Evolutionary conservation across 768 basidiomycete genomes (phyloP).

Genomic region (Piloderma croceum): DNA sequence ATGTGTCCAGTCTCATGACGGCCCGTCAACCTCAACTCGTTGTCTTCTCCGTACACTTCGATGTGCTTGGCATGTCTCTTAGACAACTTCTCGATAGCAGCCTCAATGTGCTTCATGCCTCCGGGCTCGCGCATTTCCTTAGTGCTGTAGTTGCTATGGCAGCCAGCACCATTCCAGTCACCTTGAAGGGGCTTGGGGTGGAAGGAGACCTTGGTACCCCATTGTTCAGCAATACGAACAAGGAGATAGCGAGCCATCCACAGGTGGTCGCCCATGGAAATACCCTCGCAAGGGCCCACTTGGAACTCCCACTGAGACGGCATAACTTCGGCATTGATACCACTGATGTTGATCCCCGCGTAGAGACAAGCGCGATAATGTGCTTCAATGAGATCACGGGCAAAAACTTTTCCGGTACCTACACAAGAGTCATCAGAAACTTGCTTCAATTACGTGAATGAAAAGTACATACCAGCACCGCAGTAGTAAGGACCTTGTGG

Average conservation of each 20-base stretch:
- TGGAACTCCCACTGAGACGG: conserved; percentile 99
- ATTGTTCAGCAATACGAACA: conserved; percentile 93
- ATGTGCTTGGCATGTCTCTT: conserved; percentile 93
- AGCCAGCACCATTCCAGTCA: conserved; percentile 99
- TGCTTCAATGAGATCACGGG: conserved; percentile 97
- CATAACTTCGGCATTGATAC: conserved; percentile 99
- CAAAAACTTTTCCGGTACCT: conserved; percentile 97
- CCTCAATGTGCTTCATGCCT: conserved; percentile 89
- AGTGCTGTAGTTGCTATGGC: conserved; percentile 98
- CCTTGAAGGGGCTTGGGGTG: conserved; percentile 97
- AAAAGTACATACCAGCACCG: conserved; percentile 73
- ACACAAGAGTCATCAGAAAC: conserved; percentile 14
- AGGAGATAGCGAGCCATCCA: conserved; percentile 99
- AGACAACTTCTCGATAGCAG: conserved; percentile 88
- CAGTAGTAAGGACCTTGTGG: conserved; percentile 99
- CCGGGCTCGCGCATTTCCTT: conserved; percentile 89
- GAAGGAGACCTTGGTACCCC: conserved; percentile 97
- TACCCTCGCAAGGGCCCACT: conserved; percentile 96
- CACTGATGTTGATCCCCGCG: conserved; percentile 93
- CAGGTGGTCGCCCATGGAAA: conserved; percentile 98
- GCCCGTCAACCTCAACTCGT: conserved; percentile 92
- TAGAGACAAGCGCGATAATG: conserved; percentile 98
- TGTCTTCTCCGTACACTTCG: conserved; percentile 96
- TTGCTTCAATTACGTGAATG: conserved; percentile 3
- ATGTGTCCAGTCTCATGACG: conserved; percentile 98